Base-by-base conservation (phyloP, 2,329 filamentous ascomycete species). In the Fusarium albosuccineum region DNA sequence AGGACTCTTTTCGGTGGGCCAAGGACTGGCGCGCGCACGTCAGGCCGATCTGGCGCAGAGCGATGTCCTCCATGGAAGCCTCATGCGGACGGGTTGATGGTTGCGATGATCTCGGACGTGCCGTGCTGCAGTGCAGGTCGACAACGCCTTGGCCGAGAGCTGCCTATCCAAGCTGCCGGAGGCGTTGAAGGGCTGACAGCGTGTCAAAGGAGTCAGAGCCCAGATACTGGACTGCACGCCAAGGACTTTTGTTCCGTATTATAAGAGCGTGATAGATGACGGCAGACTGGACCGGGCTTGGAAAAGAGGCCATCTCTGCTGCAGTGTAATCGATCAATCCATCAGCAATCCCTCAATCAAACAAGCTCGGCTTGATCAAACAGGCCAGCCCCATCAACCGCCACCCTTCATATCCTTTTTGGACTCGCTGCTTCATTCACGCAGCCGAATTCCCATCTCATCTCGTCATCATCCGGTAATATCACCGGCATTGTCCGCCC, bases 401-500 rank as follows among this genome's bases (percentile, higher is more conserved):
- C 67, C 57, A 62, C 54, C 65, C 55, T 65, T 65, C 45, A 62
- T 72, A 42, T 62, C 39, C 37, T 40, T 48, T 61, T 48, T 51
- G 41, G 41, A 42, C 55, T 42, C 48, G 39, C 63, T 40, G 4
- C 11, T 30, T 49, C 42, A 56, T 41, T 63, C 62, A 56, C 48
- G 45, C 39, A 53, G 34, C 52, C 45, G 55, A 56, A 61, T 50
- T 22, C 53, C 67, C 68, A 66, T 67, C 66, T 63, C 70, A 65
- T 65, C 62, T 67, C 62, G 67, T 71, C 70, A 72, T 69, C 56
- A 71, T 60, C 62, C 42, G 39, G 45, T 56, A 63, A 66, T 64
- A 59, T 57, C 51, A 50, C 42, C 61, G 42, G 53, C 54, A 65
- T 66, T 60, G 51, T 52, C 62, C 56, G 59, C 40, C 62, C 56